These are phyloP conservation scores for Umbilicus rupestris DNA, from an alignment of 164 flowering plant species.

Conservation along the genomic window DNA sequence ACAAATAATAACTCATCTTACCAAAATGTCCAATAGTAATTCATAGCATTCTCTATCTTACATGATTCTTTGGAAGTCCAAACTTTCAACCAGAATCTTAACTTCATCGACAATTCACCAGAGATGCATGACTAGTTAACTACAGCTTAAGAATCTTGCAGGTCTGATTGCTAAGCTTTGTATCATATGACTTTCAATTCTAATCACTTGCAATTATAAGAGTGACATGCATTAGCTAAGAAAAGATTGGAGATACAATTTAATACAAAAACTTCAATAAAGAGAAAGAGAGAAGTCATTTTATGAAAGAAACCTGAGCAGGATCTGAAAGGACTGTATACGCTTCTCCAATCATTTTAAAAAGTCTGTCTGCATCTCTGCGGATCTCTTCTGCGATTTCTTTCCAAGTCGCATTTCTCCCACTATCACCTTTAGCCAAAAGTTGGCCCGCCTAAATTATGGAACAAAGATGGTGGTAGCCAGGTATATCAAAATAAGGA, in stretches of 20 bases:
- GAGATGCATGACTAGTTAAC: background rate
- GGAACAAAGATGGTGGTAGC: background rate
- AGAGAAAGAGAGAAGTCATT: background rate
- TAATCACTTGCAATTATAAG: background rate
- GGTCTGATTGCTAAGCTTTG: background rate
- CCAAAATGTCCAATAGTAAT: background rate
- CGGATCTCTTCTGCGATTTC: slow-evolving; percentile 64
- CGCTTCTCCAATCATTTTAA: slow-evolving; percentile 95
- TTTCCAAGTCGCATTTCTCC: slow-evolving; percentile 70
- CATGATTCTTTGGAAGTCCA: background rate
- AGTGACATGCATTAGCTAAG: background rate
- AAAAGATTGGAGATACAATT: background rate
- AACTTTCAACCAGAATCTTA: no score
- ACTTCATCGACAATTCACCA: background rate
- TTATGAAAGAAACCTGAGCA: slow-evolving; percentile 39
- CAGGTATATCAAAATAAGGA: background rate
- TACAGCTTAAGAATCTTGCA: background rate
- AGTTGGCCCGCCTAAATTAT: slow-evolving; percentile 60
- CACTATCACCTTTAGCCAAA: slow-evolving; percentile 61
- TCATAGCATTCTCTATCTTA: background rate
- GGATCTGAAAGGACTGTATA: slow-evolving; percentile 85
- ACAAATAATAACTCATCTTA: no score
- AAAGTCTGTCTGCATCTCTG: slow-evolving; percentile 83
- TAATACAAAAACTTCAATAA: background rate
- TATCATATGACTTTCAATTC: no score